A percentile compares a stretch with the other conserved stretches of the same genome.
Evolutionary conservation across 208 protist genomes (phyloP).

Genomic region (Leishmania martiniquensis): DNA sequence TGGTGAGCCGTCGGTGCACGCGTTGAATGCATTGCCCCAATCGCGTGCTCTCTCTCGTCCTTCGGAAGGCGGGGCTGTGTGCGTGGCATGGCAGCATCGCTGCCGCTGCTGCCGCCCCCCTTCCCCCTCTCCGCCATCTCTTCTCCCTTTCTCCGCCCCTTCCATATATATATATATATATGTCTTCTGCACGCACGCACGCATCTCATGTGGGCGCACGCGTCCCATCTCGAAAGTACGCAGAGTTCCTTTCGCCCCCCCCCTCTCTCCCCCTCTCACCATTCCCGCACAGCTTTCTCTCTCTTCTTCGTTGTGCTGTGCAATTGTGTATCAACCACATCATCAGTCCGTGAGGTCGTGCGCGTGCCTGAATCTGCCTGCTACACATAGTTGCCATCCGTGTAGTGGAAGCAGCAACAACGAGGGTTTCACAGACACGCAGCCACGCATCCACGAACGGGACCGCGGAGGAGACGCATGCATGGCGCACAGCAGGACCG

Average conservation of each 20-base stretch:
- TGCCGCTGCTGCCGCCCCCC: not conserved
- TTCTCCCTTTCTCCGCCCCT: not conserved
- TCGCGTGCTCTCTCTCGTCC: no score
- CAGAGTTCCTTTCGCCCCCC: no score
- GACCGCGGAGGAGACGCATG: not conserved
- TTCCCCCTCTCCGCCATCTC: not conserved
- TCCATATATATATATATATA: no score
- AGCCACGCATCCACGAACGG: not conserved
- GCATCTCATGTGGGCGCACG: not conserved
- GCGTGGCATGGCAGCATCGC: no score
- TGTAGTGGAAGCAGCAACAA: conserved; percentile 3
- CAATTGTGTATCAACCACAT: not conserved
- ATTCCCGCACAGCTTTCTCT: not conserved
- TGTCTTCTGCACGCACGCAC: not conserved
- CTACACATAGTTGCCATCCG: conserved; percentile 44
- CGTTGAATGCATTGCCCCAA: no score
- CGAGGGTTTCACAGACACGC: not conserved
- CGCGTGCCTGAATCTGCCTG: not conserved
- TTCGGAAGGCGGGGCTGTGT: no score
- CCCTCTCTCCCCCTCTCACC: not conserved
- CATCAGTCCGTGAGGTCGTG: not conserved
- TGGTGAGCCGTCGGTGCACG: no score
- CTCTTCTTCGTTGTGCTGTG: conserved; percentile 19
- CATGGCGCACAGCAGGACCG: not conserved
- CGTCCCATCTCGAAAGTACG: not conserved